Evolutionary conservation across 2,329 filamentous ascomycete genomes (phyloP).

Genomic region (Atkinsonella texensis): DNA sequence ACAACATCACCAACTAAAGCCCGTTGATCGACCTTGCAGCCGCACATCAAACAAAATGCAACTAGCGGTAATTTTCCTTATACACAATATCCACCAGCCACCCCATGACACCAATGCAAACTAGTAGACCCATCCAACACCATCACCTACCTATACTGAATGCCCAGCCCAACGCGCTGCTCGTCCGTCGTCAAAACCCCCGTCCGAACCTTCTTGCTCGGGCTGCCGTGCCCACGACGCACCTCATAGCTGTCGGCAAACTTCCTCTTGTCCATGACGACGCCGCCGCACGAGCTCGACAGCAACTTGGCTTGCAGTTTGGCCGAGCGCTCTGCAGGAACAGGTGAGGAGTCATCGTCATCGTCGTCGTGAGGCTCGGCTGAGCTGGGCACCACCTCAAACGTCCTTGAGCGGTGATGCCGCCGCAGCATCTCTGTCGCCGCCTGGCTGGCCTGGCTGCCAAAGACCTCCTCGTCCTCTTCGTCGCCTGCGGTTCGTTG

Average conservation of each 20-base stretch:
- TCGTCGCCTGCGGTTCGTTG: slow-evolving; percentile 10
- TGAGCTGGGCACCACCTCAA: slow-evolving; percentile 33
- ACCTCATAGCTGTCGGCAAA: slow-evolving; percentile 24
- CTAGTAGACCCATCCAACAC: background rate
- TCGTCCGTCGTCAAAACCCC: slow-evolving; percentile 25
- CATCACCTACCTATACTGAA: slow-evolving; percentile 30
- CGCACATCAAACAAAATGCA: too few relatives aligned
- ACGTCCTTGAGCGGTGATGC: slow-evolving; percentile 36
- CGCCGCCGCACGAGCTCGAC: slow-evolving; percentile 30
- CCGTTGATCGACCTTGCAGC: too few relatives aligned
- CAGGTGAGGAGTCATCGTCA: slow-evolving; percentile 19
- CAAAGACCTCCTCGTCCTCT: slow-evolving; percentile 43
- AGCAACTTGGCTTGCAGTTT: slow-evolving; percentile 41
- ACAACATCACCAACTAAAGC: too few relatives aligned
- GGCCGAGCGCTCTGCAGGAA: slow-evolving; percentile 29
- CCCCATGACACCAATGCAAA: too few relatives aligned
- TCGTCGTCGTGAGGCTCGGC: slow-evolving; percentile 28
- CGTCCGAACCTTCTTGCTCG: slow-evolving; percentile 38
- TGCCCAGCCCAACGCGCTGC: slow-evolving; percentile 37
- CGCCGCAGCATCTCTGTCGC: slow-evolving; percentile 64
- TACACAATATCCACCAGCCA: too few relatives aligned
- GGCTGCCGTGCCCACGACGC: slow-evolving; percentile 29
- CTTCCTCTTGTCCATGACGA: slow-evolving; percentile 38
- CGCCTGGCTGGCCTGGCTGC: slow-evolving; percentile 66
- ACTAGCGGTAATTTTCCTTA: too few relatives aligned